phyloP scores from a whole-genome alignment of 1,284 basidiomycete species.

The Cryptococcus jaspeensis region DNA sequence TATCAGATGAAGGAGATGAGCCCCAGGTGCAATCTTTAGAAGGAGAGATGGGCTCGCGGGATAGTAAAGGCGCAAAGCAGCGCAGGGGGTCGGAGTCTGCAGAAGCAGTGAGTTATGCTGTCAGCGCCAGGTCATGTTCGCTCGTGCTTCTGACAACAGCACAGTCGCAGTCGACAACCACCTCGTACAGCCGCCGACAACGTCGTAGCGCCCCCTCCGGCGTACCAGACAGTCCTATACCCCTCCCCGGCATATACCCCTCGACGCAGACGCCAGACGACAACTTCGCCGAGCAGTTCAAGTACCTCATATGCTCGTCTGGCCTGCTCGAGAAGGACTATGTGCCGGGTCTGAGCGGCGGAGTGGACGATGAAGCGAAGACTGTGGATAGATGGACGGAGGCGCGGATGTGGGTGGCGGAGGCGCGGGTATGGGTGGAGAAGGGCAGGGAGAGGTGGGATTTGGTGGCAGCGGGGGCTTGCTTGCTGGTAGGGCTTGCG shows the following conservation, averaged over 20 bases:
- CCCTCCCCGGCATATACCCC: constrained; percentile 2
- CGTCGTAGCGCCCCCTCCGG: neutral
- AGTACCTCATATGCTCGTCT: constrained; percentile 43
- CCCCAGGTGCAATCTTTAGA: neutral
- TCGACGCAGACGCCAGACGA: constrained; percentile 5
- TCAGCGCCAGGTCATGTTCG: too few relatives aligned
- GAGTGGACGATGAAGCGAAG: neutral
- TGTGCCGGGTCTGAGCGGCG: constrained; percentile 20
- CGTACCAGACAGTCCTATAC: neutral
- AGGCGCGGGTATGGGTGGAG: neutral
- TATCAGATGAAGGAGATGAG: constrained; percentile 4
- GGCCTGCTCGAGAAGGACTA: constrained; percentile 43
- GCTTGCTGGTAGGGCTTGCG: constrained; percentile 13
- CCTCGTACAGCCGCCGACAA: constrained; percentile 5
- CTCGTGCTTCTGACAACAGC: constrained; percentile 6
- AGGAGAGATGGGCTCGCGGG: neutral
- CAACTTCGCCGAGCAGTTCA: constrained; percentile 43
- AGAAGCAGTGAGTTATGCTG: too few relatives aligned
- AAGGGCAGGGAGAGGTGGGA: constrained; percentile 21
- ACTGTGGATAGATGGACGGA: neutral
- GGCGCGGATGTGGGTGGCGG: neutral
- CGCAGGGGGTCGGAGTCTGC: neutral
- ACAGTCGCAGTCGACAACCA: constrained; percentile 14
- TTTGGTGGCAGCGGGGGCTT: constrained; percentile 17
- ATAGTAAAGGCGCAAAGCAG: neutral